These are phyloP conservation scores for Hypomontagnella monticulosa DNA, from an alignment of 495 filamentous ascomycete genomes.

Conservation along the genomic window DNA sequence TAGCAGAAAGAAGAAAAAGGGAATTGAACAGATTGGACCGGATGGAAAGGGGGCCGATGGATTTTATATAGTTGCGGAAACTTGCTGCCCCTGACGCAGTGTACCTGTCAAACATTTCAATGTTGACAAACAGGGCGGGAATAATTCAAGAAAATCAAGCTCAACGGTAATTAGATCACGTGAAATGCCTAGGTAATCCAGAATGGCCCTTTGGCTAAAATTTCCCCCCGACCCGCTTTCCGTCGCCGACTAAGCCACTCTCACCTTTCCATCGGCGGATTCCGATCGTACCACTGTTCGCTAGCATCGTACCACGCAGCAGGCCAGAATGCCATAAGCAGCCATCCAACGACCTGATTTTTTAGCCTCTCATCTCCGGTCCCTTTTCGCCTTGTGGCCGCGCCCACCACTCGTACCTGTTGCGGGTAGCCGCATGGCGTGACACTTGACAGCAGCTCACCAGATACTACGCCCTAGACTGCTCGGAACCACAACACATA, in stretches of 20 bases:
- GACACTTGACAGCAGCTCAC: conserved; percentile 27
- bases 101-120: too few relatives aligned
- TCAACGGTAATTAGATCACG: conserved; percentile 8
- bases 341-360: conserved; percentile 18
- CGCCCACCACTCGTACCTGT: not conserved
- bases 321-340: conserved; percentile 41
- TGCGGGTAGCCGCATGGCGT: conserved; percentile 29
- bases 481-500: too few relatives aligned
- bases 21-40: not conserved
- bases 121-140: not conserved
- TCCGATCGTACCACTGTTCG: conserved; percentile 33
- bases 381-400: conserved; percentile 34
- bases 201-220: not conserved
- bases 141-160: conserved; percentile 1
- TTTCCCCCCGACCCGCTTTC: conserved; percentile 17
- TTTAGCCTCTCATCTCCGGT: conserved; percentile 35
- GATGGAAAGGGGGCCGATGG: not conserved
- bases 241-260: not conserved
- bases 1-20: not conserved
- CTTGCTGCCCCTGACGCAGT: too few relatives aligned
- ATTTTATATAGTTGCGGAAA: not conserved
- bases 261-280: conserved; percentile 16
- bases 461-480: conserved; percentile 7
- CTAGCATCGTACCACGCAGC: conserved; percentile 30
- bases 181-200: conserved; percentile 8